Evolutionary conservation across 2,329 filamentous ascomycete species (phyloP), one percentile per base, ranked within the genome.

Genomic region (Cercospora berteroae): DNA sequence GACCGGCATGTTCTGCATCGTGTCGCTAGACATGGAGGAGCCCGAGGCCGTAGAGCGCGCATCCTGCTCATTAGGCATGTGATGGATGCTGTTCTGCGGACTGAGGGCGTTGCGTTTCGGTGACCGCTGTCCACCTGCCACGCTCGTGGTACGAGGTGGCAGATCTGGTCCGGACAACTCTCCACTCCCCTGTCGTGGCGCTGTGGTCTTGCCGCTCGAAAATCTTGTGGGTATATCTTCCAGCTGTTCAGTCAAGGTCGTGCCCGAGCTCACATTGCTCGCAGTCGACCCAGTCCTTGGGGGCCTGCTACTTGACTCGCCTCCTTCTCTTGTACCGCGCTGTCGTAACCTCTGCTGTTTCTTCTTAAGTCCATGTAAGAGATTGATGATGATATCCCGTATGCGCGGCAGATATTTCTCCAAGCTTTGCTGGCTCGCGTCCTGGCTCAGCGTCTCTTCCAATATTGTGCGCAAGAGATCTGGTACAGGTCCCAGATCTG

Each of bases 311-410:
- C 69, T 68, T 18, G 66, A 33, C 42, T 68, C 70, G 42, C 68
- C 73, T 13, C 78, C 82, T 61, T 73, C 74, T 63, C 78, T 78
- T 67, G 79, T 81, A 67, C 83, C 83, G 67, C 85, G 84, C 69
- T 87, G 86, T 55, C 88, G 83, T 75, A 99, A 81, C 74, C 93
- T 92, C 76, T 96, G 94, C 78, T 99, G 95, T 79, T 99, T 99
- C 80, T 94, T 90, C 83, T 99, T 99, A 70, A 99, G 82, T 2
- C 95, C 95, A 78, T 99, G 95, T 8, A 99, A 86, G 31, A 99
- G 84, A 77, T 96, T 97, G 80, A 99, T 98, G 77, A 99, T 99
- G 75, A 99, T 99, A 79, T 99, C 95, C 74, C 95, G 89, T 79
- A 99, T 99, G 67, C 91, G 88, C 0, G 95, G 95, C 33, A 99